Conservation (phyloP, 2,329 filamentous ascomycete species). For the Aspergillus ruber region DNA sequence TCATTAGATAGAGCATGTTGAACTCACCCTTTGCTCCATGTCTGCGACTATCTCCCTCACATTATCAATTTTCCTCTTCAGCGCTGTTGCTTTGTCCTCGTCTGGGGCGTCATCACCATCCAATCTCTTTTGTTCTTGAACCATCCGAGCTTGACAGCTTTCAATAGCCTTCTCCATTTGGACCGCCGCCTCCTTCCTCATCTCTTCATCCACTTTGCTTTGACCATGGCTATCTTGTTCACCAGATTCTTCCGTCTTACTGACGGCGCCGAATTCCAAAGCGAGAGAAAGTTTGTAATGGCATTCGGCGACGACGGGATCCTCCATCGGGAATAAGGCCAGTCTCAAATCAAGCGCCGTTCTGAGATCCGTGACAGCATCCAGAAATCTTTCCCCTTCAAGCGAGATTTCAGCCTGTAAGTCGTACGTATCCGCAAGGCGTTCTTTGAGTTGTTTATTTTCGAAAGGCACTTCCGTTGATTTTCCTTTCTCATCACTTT, state of each 20-base stretch:
- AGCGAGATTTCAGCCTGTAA: conserved; percentile 93
- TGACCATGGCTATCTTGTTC: conserved; percentile 37
- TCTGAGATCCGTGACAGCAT: conserved; percentile 78
- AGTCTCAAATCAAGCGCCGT: conserved; percentile 72
- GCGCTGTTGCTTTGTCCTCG: conserved; percentile 33
- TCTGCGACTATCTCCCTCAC: conserved; percentile 57
- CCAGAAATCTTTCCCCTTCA: conserved; percentile 86
- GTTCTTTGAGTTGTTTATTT: conserved; percentile 65
- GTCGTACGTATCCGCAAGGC: conserved; percentile 87
- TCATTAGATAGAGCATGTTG: conserved; percentile 3
- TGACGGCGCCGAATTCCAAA: conserved; percentile 84
- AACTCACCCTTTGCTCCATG: conserved; percentile 52
- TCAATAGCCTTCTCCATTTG: conserved; percentile 58
- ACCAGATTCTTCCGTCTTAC: conserved; percentile 28
- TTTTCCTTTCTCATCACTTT: conserved; percentile 45
- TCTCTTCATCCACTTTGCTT: conserved; percentile 43
- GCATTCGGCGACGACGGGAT: conserved; percentile 82
- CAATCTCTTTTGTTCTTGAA: conserved; percentile 47
- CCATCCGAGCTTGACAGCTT: conserved; percentile 50
- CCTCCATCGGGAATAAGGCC: conserved; percentile 70
- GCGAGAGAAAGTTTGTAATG: conserved; percentile 96
- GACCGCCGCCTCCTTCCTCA: conserved; percentile 51
- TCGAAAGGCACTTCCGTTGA: conserved; percentile 34
- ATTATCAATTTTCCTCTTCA: conserved; percentile 48
- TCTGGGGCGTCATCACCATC: conserved; percentile 31